Conservation (phyloP, 352 stramenopile genomes). For the Phytophthora aleatoria region DNA sequence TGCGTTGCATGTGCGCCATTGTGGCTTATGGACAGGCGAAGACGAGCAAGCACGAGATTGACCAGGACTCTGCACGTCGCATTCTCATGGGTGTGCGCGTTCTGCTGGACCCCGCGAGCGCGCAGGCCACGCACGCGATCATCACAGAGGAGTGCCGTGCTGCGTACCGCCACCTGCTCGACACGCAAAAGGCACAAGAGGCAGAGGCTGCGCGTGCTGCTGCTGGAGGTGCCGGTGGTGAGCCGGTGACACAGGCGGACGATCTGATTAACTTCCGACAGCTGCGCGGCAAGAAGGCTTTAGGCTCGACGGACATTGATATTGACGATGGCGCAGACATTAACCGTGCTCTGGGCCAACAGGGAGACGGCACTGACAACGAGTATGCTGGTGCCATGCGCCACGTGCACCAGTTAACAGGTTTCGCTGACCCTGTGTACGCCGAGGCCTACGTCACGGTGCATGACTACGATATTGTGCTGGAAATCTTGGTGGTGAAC, state of each 20-base stretch:
- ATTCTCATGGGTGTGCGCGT: slow-evolving; percentile 95
- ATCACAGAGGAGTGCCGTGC: slow-evolving; percentile 83
- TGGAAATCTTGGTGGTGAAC: slow-evolving; percentile 99
- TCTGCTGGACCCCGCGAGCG: slow-evolving; percentile 91
- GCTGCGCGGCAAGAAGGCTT: slow-evolving; percentile 91
- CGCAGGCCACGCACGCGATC: slow-evolving; percentile 66
- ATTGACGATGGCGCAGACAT: slow-evolving; percentile 98
- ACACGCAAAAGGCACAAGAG: slow-evolving; percentile 74
- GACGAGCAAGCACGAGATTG: slow-evolving; percentile 84
- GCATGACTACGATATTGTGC: slow-evolving; percentile 99
- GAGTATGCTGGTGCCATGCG: slow-evolving; percentile 92
- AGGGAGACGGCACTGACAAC: slow-evolving; percentile 63
- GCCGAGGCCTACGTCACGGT: slow-evolving; percentile 99
- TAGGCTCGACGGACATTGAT: slow-evolving; percentile 95
- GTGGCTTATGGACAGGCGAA: slow-evolving; percentile 76
- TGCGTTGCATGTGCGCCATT: slow-evolving; percentile 78
- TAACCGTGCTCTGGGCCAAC: slow-evolving; percentile 92
- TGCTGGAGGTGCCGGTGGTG: slow-evolving; percentile 48
- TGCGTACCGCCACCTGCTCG: slow-evolving; percentile 78
- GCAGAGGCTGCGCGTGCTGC: slow-evolving; percentile 53
- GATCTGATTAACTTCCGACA: slow-evolving; percentile 99
- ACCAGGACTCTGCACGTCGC: slow-evolving; percentile 95
- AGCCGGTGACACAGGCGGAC: slow-evolving; percentile 85
- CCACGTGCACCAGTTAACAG: slow-evolving; percentile 99
- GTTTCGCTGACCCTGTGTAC: slow-evolving; percentile 99